A percentile compares a stretch with the other conserved stretches of the same genome.
Evolutionary conservation across 768 basidiomycete genomes (phyloP).

Genomic region (Lentinula guzmanii): DNA sequence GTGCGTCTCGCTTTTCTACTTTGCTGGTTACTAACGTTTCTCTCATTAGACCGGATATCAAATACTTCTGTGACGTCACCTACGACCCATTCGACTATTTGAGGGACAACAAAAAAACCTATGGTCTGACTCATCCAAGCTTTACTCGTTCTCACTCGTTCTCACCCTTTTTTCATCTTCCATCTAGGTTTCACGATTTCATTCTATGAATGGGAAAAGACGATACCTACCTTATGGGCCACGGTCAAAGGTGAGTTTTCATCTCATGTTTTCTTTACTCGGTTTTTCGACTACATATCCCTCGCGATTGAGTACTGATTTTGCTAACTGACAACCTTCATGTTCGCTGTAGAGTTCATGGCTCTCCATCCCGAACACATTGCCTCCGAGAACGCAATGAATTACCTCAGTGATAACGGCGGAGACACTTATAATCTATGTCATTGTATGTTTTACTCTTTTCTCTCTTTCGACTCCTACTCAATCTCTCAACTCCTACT

Average conservation of each 20-base stretch:
- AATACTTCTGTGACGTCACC: constrained; percentile 68
- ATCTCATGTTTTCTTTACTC: no score
- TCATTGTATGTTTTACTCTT: constrained; percentile 44
- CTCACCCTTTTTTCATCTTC: background rate
- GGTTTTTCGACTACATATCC: no score
- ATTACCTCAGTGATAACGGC: constrained; percentile 61
- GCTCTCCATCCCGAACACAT: constrained; percentile 48
- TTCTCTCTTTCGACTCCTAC: constrained; percentile 25
- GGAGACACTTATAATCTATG: constrained; percentile 74
- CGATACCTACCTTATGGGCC: constrained; percentile 75
- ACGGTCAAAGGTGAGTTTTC: constrained; percentile 48
- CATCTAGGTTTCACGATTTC: constrained; percentile 66
- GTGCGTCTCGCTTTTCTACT: constrained; percentile 20
- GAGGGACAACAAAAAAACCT: constrained; percentile 65
- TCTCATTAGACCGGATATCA: constrained; percentile 54
- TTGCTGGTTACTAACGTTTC: constrained; percentile 9
- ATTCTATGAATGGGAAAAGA: constrained; percentile 69
- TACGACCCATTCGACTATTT: constrained; percentile 71
- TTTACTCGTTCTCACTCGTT: constrained; percentile 4
- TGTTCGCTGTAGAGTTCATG: constrained; percentile 48
- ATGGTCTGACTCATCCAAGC: constrained; percentile 33
- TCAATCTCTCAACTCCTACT: constrained; percentile 13
- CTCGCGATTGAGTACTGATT: no score
- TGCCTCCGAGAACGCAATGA: constrained; percentile 53
- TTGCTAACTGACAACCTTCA: background rate